Percentiles rank a stretch among this genome's conserved stretches.
Evolutionary conservation across 2,329 filamentous ascomycete species (phyloP).

Genomic region (Cordyceps cicadae): DNA sequence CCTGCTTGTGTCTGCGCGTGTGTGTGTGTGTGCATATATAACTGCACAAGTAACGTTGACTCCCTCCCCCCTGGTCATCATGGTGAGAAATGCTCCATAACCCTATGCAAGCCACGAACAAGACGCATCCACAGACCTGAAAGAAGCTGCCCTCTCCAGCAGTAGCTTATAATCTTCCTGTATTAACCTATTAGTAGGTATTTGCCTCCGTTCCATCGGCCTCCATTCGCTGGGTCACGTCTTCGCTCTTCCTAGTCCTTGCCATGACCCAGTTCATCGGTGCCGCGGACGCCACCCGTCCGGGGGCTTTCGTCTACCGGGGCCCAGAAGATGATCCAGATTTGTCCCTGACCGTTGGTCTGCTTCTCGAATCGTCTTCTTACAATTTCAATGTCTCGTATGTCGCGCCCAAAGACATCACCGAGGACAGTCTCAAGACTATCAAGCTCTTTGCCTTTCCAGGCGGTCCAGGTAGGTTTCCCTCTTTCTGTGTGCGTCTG

Average conservation of each 20-base stretch:
- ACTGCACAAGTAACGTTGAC: conserved; percentile 1
- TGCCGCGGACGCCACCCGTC: background rate
- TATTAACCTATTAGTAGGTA: background rate
- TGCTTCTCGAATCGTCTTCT: conserved; percentile 16
- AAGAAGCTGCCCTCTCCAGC: background rate
- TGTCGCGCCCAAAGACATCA: conserved; percentile 15
- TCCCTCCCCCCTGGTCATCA: background rate
- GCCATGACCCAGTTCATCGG: conserved; percentile 3
- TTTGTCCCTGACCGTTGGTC: conserved; percentile 15
- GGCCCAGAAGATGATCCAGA: conserved; percentile 15
- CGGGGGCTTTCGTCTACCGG: conserved; percentile 17
- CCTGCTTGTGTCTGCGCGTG: background rate
- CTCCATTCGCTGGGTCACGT: background rate
- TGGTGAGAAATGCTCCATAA: background rate
- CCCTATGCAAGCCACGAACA: conserved; percentile 6
- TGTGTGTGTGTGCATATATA: background rate
- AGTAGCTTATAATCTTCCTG: background rate
- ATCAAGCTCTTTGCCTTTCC: conserved; percentile 15
- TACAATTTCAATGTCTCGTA: conserved; percentile 16
- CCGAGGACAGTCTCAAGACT: conserved; percentile 12
- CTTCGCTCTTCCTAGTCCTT: background rate
- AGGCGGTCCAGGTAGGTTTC: conserved; percentile 16
- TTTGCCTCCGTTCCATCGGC: background rate
- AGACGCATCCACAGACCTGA: background rate
- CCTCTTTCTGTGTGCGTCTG: background rate